These are phyloP conservation scores for Colletotrichum chrysophilum DNA, from an alignment of 2,329 filamentous ascomycete species.

Conservation along the genomic window DNA sequence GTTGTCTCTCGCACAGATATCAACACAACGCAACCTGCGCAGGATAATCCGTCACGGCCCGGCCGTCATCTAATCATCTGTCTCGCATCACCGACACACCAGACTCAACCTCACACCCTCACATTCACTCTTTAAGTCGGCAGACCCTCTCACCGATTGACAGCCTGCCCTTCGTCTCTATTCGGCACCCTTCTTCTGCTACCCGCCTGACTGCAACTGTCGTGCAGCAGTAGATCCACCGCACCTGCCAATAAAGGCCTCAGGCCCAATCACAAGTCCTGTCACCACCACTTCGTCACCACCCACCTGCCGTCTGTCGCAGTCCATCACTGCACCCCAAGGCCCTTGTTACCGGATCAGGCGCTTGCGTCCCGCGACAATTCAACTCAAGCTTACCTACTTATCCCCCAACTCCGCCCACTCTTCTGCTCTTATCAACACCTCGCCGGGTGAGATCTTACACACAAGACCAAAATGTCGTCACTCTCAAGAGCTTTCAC, in stretches of 20 bases:
- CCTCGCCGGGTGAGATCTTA: neutral
- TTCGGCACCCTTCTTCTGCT: neutral
- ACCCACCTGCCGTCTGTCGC: constrained; percentile 8
- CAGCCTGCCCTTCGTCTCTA: neutral
- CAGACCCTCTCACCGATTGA: neutral
- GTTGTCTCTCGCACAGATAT: neutral
- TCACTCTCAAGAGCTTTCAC: constrained; percentile 75
- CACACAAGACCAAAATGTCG: constrained; percentile 43
- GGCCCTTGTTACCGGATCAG: neutral
- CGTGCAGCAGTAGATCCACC: constrained; percentile 14
- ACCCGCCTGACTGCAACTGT: constrained; percentile 19
- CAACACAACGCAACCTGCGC: neutral
- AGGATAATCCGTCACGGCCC: constrained; percentile 4
- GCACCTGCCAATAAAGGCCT: constrained; percentile 10
- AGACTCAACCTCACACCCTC: neutral
- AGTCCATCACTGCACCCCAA: neutral
- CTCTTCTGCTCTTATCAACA: neutral
- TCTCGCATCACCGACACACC: neutral
- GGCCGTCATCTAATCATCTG: neutral
- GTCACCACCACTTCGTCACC: neutral
- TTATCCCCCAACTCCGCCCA: neutral
- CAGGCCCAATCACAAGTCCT: constrained; percentile 18
- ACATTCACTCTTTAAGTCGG: neutral
- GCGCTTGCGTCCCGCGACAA: constrained; percentile 5
- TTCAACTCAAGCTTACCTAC: neutral